phyloP scores from a whole-genome alignment of 2,329 filamentous ascomycete species.

The Plectosphaerella plurivora region DNA sequence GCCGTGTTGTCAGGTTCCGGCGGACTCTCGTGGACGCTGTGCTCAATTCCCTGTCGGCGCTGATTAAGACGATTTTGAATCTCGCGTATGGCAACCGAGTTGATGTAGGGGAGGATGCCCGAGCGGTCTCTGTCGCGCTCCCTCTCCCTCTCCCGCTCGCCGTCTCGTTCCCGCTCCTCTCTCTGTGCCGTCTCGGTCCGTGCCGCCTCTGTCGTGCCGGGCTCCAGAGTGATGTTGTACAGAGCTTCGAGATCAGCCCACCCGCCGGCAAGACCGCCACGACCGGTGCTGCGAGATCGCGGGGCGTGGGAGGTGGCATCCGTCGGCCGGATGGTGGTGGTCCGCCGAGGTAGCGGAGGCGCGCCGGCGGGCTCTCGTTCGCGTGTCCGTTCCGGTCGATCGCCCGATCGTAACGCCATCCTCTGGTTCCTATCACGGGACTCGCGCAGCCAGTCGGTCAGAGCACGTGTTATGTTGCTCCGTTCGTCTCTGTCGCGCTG shows the following conservation, averaged over 20 bases:
- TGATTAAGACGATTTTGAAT: slow-evolving; percentile 22
- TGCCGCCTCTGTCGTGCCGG: slow-evolving; percentile 15
- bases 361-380: slow-evolving; percentile 3
- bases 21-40: slow-evolving; percentile 35
- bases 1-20: slow-evolving; percentile 54
- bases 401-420: not conserved
- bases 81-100: slow-evolving; percentile 24
- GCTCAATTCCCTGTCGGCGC: slow-evolving; percentile 22
- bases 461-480: not conserved
- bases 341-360: slow-evolving; percentile 5
- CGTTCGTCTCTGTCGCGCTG: slow-evolving; percentile 1
- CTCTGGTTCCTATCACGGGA: slow-evolving; percentile 25
- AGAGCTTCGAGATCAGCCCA: slow-evolving; percentile 39
- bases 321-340: slow-evolving; percentile 4
- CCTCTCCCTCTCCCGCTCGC: not conserved
- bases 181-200: not conserved
- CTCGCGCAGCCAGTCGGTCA: slow-evolving; percentile 29
- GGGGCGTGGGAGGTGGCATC: slow-evolving; percentile 3
- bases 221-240: slow-evolving; percentile 29
- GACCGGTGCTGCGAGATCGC: slow-evolving; percentile 2
- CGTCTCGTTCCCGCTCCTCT: not conserved
- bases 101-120: slow-evolving; percentile 31
- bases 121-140: slow-evolving; percentile 29
- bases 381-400: slow-evolving; percentile 21
- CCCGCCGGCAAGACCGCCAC: slow-evolving; percentile 13